Evolutionary conservation across 768 basidiomycete genomes (phyloP).

Genomic region (Boletus bicolor): DNA sequence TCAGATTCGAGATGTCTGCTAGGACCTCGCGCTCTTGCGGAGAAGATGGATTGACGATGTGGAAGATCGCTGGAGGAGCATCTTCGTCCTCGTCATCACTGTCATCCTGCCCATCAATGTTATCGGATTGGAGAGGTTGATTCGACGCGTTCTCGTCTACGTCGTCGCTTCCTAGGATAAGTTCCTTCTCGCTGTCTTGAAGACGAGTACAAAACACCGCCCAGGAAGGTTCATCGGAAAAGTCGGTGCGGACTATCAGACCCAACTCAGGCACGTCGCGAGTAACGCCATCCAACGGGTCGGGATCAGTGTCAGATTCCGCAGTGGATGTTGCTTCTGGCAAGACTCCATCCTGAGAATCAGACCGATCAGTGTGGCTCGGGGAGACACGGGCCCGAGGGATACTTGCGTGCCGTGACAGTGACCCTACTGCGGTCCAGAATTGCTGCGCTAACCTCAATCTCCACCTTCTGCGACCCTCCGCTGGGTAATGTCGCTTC

Average conservation of each 20-base stretch:
- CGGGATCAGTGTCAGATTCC: constrained; percentile 41
- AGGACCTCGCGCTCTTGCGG: constrained; percentile 42
- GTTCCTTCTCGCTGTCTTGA: constrained; percentile 55
- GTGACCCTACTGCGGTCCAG: constrained; percentile 36
- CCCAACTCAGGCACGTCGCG: constrained; percentile 51
- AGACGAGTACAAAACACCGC: constrained; percentile 47
- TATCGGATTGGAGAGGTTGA: constrained; percentile 16
- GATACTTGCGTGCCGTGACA: constrained; percentile 4
- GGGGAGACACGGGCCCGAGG: background rate
- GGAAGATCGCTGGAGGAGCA: constrained; percentile 45
- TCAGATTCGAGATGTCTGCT: constrained; percentile 57
- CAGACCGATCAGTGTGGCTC: background rate
- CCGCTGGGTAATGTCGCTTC: constrained; percentile 45
- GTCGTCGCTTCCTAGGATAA: constrained; percentile 32
- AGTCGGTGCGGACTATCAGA: constrained; percentile 72
- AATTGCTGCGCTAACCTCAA: constrained; percentile 50
- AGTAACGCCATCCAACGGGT: constrained; percentile 50
- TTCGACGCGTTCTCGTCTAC: constrained; percentile 21
- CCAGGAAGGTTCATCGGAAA: constrained; percentile 67
- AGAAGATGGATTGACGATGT: constrained; percentile 46
- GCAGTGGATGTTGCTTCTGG: constrained; percentile 17
- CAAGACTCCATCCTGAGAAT: constrained; percentile 12
- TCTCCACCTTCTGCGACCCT: constrained; percentile 57
- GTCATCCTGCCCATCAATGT: constrained; percentile 17
- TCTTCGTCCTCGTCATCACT: constrained; percentile 29